Evolutionary conservation across 2,329 filamentous ascomycete genomes (phyloP).

Genomic region (Dactylellina drechsleri): DNA sequence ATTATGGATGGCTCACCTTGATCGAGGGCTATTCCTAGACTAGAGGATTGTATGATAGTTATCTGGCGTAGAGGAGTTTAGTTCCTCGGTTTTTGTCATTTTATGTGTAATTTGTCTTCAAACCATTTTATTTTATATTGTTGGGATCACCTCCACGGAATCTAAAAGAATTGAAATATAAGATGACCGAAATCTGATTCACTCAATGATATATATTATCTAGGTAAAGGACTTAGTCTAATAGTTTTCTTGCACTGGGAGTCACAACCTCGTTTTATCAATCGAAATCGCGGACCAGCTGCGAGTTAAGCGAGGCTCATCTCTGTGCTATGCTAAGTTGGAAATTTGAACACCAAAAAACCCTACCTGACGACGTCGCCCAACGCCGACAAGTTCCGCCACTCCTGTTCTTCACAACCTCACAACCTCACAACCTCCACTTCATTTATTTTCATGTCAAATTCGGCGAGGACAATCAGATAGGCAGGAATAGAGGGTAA

Average conservation of each 20-base stretch:
- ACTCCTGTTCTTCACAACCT: conserved; percentile 4
- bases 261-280: too few relatives aligned
- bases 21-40: conserved; percentile 10
- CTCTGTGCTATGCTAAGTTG: too few relatives aligned
- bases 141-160: too few relatives aligned
- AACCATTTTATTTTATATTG: too few relatives aligned
- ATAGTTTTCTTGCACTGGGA: too few relatives aligned
- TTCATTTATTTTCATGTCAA: conserved; percentile 6
- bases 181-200: too few relatives aligned
- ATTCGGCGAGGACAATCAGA: background rate
- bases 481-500: conserved; percentile 18
- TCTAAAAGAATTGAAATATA: too few relatives aligned
- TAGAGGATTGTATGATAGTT: conserved; percentile 37
- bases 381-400: conserved; percentile 37
- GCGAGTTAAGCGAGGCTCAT: too few relatives aligned
- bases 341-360: conserved; percentile 3
- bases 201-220: too few relatives aligned
- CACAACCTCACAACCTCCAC: conserved; percentile 8
- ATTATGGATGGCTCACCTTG: background rate
- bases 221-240: too few relatives aligned
- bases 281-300: too few relatives aligned
- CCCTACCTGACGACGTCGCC: background rate
- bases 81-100: background rate
- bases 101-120: background rate
- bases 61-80: conserved; percentile 39